These are phyloP conservation scores for Albatrellus ellisii DNA, from an alignment of 768 basidiomycete genomes.

Conservation along the genomic window DNA sequence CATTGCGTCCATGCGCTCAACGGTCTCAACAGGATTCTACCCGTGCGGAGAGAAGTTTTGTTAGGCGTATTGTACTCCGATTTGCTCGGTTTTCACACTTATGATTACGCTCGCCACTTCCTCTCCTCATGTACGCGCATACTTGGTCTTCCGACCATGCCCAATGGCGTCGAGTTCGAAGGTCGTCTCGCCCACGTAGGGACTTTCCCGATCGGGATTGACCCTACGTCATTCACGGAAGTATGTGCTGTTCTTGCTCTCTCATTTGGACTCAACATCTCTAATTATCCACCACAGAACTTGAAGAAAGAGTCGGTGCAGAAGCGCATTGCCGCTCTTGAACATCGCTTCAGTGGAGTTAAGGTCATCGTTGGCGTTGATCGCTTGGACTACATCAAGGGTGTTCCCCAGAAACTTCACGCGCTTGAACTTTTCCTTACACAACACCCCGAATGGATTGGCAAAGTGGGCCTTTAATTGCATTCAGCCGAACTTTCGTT, in stretches of 20 bases:
- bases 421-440: slow-evolving; percentile 93
- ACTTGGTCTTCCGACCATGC: slow-evolving; percentile 89
- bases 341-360: slow-evolving; percentile 84
- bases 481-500: background rate
- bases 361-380: slow-evolving; percentile 99
- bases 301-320: slow-evolving; percentile 70
- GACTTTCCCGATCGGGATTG: slow-evolving; percentile 98
- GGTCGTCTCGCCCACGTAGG: slow-evolving; percentile 94
- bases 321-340: slow-evolving; percentile 66
- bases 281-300: slow-evolving; percentile 33
- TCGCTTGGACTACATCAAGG: slow-evolving; percentile 98
- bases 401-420: slow-evolving; percentile 96
- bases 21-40: slow-evolving; percentile 58
- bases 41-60: slow-evolving; percentile 95
- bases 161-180: slow-evolving; percentile 94
- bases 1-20: slow-evolving; percentile 5
- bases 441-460: slow-evolving; percentile 99
- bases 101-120: slow-evolving; percentile 99
- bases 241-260: slow-evolving; percentile 23
- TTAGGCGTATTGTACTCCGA: slow-evolving; percentile 93
- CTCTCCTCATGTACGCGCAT: slow-evolving; percentile 96
- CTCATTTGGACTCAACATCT: slow-evolving; percentile 3
- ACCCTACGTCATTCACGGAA: slow-evolving; percentile 83
- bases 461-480: slow-evolving; percentile 47
- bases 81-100: slow-evolving; percentile 98